Conservation (phyloP, 108 stramenopile species). For the Aurantiochytrium sp. region DNA sequence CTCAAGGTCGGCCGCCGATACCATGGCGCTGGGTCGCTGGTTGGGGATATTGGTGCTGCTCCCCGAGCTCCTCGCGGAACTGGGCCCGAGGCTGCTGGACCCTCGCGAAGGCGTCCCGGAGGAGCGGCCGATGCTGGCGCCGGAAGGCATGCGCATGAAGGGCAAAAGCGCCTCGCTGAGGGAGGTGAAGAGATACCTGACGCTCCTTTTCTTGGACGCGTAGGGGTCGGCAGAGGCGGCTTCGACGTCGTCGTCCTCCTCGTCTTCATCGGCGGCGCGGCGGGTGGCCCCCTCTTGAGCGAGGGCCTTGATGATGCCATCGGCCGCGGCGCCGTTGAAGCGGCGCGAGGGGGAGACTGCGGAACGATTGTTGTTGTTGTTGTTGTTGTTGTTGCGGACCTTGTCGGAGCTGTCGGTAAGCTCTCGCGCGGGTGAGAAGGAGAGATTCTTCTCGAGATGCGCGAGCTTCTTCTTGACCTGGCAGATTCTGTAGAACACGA, state of each 20-base stretch:
- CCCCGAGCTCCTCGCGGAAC: background rate
- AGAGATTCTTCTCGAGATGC: background rate
- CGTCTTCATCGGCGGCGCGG: background rate
- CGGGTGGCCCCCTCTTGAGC: too few relatives aligned
- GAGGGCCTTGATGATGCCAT: background rate
- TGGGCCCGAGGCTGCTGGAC: too few relatives aligned
- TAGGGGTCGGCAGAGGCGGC: background rate
- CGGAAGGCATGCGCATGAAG: background rate
- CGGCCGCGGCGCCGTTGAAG: background rate
- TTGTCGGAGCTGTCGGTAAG: background rate
- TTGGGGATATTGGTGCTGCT: background rate
- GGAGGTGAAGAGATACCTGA: background rate
- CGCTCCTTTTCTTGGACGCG: background rate
- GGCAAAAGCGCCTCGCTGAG: background rate
- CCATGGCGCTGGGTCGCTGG: background rate
- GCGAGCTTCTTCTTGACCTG: background rate
- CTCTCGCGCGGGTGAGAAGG: background rate
- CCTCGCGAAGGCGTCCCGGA: background rate
- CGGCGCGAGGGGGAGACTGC: background rate
- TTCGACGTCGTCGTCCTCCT: background rate
- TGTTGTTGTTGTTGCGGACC: background rate
- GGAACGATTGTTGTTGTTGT: too few relatives aligned
- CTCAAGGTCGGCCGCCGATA: background rate
- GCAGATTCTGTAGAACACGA: background rate
- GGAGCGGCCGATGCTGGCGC: background rate